Evolutionary conservation across 1,139 yeast genomes (phyloP).

Genomic region (Magnusiomyces tetraspermus): DNA sequence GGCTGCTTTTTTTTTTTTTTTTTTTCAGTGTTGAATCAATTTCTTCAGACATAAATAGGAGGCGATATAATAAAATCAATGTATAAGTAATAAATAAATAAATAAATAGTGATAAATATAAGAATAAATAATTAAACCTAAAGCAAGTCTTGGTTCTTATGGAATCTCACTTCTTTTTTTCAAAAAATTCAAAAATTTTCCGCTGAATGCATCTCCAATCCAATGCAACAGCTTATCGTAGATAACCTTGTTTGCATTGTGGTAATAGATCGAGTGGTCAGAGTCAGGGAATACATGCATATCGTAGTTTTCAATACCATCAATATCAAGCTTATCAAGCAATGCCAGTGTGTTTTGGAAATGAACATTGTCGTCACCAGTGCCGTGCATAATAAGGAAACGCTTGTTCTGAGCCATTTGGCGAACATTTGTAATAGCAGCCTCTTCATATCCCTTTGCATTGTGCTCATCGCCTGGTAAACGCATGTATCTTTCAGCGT

Average conservation of each 20-base stretch:
- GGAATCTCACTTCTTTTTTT: constrained; percentile 3
- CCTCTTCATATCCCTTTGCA: constrained; percentile 41
- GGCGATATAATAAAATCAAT: too few species aligned
- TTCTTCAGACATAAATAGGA: too few species aligned
- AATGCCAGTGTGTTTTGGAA: constrained; percentile 73
- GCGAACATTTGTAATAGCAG: constrained; percentile 40
- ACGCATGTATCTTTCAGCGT: constrained; percentile 88
- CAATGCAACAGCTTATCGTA: constrained; percentile 65
- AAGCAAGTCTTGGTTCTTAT: not conserved
- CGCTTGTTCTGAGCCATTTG: constrained; percentile 47
- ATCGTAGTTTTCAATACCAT: constrained; percentile 71
- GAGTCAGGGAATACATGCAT: constrained; percentile 89
- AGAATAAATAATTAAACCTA: too few species aligned
- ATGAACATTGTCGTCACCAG: constrained; percentile 96
- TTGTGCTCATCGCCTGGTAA: constrained; percentile 43
- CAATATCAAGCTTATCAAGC: constrained; percentile 56
- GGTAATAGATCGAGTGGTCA: constrained; percentile 71
- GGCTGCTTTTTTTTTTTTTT: too few species aligned
- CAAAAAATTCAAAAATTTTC: constrained; percentile 34
- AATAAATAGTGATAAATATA: too few species aligned
- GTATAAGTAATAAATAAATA: too few species aligned
- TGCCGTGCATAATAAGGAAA: constrained; percentile 84
- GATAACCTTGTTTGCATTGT: constrained; percentile 68
- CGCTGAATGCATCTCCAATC: constrained; percentile 63
- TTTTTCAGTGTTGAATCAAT: too few species aligned